A percentile compares a stretch with the other conserved stretches of the same genome.
Conservation (phyloP, 441 rosid species). For the Populus hybrid region DNA sequence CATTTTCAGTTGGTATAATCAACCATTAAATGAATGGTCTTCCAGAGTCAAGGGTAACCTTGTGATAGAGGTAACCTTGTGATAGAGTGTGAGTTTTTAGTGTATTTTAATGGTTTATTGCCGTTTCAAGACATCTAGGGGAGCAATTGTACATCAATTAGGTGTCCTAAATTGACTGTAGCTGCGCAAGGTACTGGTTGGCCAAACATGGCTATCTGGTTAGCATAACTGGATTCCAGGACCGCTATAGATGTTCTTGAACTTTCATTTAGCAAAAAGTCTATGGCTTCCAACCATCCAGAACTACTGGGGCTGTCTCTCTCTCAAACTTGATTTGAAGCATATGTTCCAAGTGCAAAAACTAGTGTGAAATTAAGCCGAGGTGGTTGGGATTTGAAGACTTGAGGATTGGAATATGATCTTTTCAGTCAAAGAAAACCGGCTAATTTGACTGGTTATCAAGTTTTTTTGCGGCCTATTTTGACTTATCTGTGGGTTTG, state of each 20-base stretch:
- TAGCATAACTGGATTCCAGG: background rate
- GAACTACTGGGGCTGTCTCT: background rate
- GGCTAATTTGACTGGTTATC: slow-evolving; percentile 14
- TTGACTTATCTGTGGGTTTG: background rate
- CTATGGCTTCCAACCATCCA: background rate
- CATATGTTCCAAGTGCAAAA: background rate
- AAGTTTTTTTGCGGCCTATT: background rate
- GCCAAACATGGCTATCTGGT: slow-evolving; percentile 3
- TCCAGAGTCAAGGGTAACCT: background rate
- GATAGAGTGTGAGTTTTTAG: background rate
- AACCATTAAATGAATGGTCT: background rate
- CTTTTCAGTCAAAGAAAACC: slow-evolving; percentile 10
- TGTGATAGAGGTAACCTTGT: no score
- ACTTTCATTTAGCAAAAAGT: slow-evolving; percentile 6
- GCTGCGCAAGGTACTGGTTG: background rate
- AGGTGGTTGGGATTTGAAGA: slow-evolving; percentile 11
- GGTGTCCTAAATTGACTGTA: slow-evolving; percentile 20
- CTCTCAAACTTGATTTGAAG: background rate
- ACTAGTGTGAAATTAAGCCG: background rate
- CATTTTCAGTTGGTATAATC: background rate
- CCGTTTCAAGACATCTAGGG: background rate
- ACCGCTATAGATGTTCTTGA: slow-evolving; percentile 10
- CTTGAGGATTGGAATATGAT: background rate
- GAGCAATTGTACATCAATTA: background rate
- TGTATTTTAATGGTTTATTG: background rate